Base-by-base conservation (phyloP, 768 basidiomycete genomes). In the Multifurca ochricompacta region DNA sequence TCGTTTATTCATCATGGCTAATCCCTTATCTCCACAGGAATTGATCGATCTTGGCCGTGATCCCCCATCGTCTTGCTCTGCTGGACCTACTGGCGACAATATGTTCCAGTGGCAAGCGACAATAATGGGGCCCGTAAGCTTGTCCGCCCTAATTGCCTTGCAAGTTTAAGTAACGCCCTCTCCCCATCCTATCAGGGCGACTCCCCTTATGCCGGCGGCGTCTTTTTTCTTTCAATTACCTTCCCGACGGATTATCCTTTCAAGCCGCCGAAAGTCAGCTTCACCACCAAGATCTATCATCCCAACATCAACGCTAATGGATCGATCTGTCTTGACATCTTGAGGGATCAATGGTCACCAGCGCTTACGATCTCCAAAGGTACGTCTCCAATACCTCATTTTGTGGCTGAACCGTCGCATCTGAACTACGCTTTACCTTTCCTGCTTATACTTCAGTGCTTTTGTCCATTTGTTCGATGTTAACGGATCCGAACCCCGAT, bases 221-320 rank as follows among this genome's bases (percentile, higher is more conserved):
- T 99, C 52, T 99, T 99, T 78, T 98, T 98, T 87, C 83, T 94
- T 43, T 85, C 86, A 45, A 93, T 95, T 69, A 82, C 78, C 40
- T 93, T 93, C 80, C 91, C 91, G 43, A 91, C 88, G 71, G 95
- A 99, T 71, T 99, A 99, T 77, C 96, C 96, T 23, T 98, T 98
- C 86, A 97, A 98, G 75, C 96, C 96, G 39, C 96, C 96, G 73
- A 99, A 99, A 81, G 92, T 99, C 39, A 59, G 87, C 77, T 99
- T 99, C 73, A 95, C 92, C 63, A 98, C 96, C 68, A 97, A 96
- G 88, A 97, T 97, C 65, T 98, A 97, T 72, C 95, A 98, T 73
- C 95, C 95, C 32, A 98, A 98, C 79, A 97, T 99, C 92, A 99
- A 99, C 70, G 91, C 95, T 64, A 99, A 99, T 66, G 96, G 96